Evolutionary conservation across 2,329 filamentous ascomycete genomes (phyloP), one percentile per base, ranked within the genome.

Genomic region (Sporothrix inflata): DNA sequence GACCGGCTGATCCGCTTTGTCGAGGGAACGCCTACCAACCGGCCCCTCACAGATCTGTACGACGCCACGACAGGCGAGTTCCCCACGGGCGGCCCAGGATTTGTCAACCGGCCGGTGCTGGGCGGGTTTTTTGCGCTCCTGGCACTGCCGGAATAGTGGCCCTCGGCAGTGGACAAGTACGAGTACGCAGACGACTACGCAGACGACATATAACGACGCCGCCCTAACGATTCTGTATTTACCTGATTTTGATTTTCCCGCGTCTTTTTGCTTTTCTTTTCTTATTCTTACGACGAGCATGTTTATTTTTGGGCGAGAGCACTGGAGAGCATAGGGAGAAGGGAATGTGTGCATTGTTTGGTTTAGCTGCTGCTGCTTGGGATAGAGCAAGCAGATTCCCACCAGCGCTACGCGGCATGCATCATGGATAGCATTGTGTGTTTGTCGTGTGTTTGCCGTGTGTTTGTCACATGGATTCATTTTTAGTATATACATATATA

Each of bases 91-190:
- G 87, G 88, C 71, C 76, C 77, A 47, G 73, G 69, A 0, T 97
- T 97, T 82, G 90, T 90, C 73, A 93, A 93, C 0, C 83, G 94
- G 47, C 94, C 94, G 0, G 94, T 97, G 0, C 86, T 92, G 57
- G 94, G 94, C 2, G 93, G 91, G 0, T 89, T 93, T 80, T 97
- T 95, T 84, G 90, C 93, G 1, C 87, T 94, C 76, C 82, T 97
- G 79, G 91, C 92, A 30, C 81, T 95, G 73, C 77, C 77, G 5
- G 63, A 69, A 42, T 73, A 67, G 70, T 71, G 70, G 63, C 53
- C 61, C 3, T 12, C 14, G 63, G 61, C 42, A 40, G 51, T 38
- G 27, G 61, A 51, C 70, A 27, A 7, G 27, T 30, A 57, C 24
- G 38, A 6, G 40, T n/a, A 34, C 34, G n/a, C 65, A 14, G 9